Evolutionary conservation across 257 asterid genomes (phyloP), one percentile per base, ranked within the genome.

Genomic region (Ophiorrhiza pumila): DNA sequence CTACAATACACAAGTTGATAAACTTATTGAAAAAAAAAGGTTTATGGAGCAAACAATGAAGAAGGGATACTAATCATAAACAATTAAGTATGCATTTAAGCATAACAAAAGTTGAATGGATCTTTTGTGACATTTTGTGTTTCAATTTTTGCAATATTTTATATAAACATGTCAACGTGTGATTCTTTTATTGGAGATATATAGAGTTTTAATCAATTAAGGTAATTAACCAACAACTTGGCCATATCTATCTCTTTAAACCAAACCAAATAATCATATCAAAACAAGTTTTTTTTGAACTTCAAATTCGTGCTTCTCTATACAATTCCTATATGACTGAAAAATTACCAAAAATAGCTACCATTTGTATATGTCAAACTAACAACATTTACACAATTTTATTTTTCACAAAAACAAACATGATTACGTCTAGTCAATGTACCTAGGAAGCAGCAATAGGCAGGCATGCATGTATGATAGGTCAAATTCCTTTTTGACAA

Each of bases 391-490:
- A 12, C 57, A n/a, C 29, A 35, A 10, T 0, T 11, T 9, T 59
- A 10, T 0, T 11, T 68, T 34, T 50, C 73, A 69, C 63, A 15
- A 12, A n/a, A 32, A 69, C 20, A n/a, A 35, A 34, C 46, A 70
- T 70, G 31, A 71, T 56, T 41, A 41, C 43, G 17, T 15, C 74
- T 71, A 71, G n/a, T 25, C 39, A 71, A 32, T 20, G 66, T 37
- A 39, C 65, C 31, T 71, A 56, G 55, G 15, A 27, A 57, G 56
- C 25, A 56, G n/a, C n/a, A 35, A 42, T 39, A 23, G 56, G 73
- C 55, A 32, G 55, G 74, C 74, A 56, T 56, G 66, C 69, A 64
- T 63, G 68, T 23, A 55, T 56, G 67, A 71, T 56, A 29, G 56
- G 56, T 71, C 74, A 71, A 71, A 56, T 71, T 59, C 66, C 56